Evolutionary conservation across 257 asterid species (phyloP).

Genomic region (Lavandula angustifolia): DNA sequence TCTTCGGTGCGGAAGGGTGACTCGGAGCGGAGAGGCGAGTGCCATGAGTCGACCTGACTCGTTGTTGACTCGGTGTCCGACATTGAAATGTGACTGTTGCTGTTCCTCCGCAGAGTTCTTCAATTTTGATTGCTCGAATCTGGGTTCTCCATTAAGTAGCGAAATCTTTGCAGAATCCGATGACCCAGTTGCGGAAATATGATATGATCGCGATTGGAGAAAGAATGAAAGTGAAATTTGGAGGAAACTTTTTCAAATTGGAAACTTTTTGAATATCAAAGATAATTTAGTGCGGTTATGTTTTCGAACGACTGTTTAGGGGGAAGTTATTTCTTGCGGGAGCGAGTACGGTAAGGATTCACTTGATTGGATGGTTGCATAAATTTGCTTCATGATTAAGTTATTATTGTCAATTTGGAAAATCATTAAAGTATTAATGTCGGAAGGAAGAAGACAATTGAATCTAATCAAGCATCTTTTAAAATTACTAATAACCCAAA

Average conservation of each 20-base stretch:
- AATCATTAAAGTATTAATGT: too few species aligned
- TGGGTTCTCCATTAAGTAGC: constrained; percentile 40
- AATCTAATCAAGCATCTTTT: too few species aligned
- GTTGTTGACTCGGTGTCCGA: constrained; percentile 83
- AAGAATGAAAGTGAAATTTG: constrained; percentile 10
- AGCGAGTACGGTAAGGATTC: neutral
- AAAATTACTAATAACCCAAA: too few species aligned
- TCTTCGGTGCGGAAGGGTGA: constrained; percentile 76
- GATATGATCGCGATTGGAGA: neutral
- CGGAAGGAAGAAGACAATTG: too few species aligned
- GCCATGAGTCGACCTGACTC: constrained; percentile 72
- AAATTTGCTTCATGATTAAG: too few species aligned
- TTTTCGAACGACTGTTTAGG: neutral
- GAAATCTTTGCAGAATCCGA: neutral
- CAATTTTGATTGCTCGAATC: constrained; percentile 36
- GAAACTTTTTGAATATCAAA: constrained; percentile 7
- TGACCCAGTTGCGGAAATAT: neutral
- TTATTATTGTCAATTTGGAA: too few species aligned
- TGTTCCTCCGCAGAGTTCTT: constrained; percentile 38
- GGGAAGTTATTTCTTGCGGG: constrained; percentile 22
- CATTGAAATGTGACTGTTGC: constrained; percentile 70
- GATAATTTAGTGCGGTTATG: constrained; percentile 8
- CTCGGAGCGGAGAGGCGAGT: constrained; percentile 74
- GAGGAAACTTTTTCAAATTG: constrained; percentile 13
- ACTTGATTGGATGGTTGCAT: constrained; percentile 25